Percentiles rank a stretch among this genome's conserved stretches.
These are phyloP conservation scores for Venturia oleaginea DNA, from an alignment of 2,329 filamentous ascomycete genomes.

Conservation along the genomic window DNA sequence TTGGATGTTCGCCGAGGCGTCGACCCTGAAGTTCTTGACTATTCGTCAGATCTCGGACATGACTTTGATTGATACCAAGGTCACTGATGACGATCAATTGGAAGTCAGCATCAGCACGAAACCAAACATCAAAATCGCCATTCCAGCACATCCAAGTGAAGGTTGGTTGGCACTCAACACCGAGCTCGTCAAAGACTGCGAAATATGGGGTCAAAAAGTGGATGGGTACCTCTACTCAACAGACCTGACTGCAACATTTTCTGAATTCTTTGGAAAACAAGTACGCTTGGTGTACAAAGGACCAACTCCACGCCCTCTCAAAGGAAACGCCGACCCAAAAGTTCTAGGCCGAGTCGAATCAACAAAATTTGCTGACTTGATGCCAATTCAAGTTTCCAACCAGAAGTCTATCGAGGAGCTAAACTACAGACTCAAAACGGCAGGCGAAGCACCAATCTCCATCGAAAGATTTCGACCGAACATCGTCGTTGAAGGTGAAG, in stretches of 20 bases:
- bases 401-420: constrained; percentile 49
- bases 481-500: constrained; percentile 47
- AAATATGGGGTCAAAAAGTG: constrained; percentile 51
- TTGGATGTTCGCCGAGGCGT: constrained; percentile 56
- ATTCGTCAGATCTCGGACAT: constrained; percentile 53
- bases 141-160: constrained; percentile 46
- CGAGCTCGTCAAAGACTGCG: constrained; percentile 35
- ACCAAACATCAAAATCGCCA: constrained; percentile 32
- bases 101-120: constrained; percentile 39
- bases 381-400: constrained; percentile 47
- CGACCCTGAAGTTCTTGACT: constrained; percentile 48
- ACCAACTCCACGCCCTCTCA: constrained; percentile 44
- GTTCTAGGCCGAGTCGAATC: constrained; percentile 45
- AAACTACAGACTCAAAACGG: constrained; percentile 40
- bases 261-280: constrained; percentile 45
- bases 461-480: constrained; percentile 58
- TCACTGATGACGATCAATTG: constrained; percentile 35
- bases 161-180: constrained; percentile 49
- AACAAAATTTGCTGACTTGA: constrained; percentile 52
- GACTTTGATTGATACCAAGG: constrained; percentile 50
- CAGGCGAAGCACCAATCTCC: constrained; percentile 39
- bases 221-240: constrained; percentile 47
- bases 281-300: constrained; percentile 55
- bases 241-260: constrained; percentile 44
- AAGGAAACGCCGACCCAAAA: constrained; percentile 46